Evolutionary conservation across 768 basidiomycete genomes (phyloP), one percentile per base, ranked within the genome.

Genomic region (Leccinum disarticulatum): DNA sequence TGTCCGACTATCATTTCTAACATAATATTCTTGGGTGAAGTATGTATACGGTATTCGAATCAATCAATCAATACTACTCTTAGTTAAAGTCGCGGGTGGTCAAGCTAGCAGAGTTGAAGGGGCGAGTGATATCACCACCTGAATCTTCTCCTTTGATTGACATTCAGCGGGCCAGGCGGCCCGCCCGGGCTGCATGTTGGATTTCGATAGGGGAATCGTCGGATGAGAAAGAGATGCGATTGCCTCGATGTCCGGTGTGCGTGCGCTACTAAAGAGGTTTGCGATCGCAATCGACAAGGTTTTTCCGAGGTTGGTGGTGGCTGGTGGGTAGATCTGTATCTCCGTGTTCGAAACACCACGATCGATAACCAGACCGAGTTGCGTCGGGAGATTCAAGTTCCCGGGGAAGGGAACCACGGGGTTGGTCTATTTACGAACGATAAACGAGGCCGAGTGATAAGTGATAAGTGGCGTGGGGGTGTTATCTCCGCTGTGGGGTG

Each of bases 1-100:
- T 49, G 33, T 57, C 38, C 27, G 35, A 36, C 58, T 67, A 57
- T 68, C 57, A 38, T 56, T 43, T 6, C 43, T 46, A 46, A 46
- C 43, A 46, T 66, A 66, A 66, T 66, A 19, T 66, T 49, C 36
- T 64, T 61, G 54, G 17, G 17, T 11, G 30, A 27, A 17, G 19
- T 58, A 58, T 63, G 50, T 62, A 52, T 52, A 31, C 43, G 11
- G 5, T 46, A 46, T 35, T 52, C 9, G n/a, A 61, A 61, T 22
- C 22, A 43, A 43, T 28, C 14, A 41, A 57, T 46, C 43, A 46
- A 46, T 41, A 30, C 28, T 57, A n/a, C 8, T 19, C 11, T 14
- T 25, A 25, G 13, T 55, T 55, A 14, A 47, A 14, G 8, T 15
- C 1, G 17, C 0, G 4, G 17, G 38, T 15, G 7, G 17, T 35